Base-by-base conservation (phyloP, 768 basidiomycete genomes). In the Lactarius hengduanensis region DNA sequence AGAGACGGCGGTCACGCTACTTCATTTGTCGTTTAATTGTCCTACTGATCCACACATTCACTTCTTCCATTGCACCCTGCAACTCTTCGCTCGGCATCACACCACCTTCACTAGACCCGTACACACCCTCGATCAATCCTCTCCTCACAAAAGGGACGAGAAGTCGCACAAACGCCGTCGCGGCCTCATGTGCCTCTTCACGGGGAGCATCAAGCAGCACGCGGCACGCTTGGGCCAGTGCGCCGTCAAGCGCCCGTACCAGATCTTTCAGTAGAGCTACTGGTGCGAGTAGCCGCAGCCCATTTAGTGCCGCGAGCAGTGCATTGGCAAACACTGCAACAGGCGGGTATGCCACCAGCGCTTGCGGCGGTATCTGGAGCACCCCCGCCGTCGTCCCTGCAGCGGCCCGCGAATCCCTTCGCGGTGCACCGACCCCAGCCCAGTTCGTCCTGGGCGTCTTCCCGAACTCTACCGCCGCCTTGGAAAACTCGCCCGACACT, bases 211-310 rank as follows among this genome's bases (percentile, higher is more conserved):
- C 74, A 15, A 86, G 67, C 38, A 94, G 68, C 9, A 77, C 76
- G 11, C 77, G 72, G 6, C 84, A 84, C 4, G 79, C 77, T 40
- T 74, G 75, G 1, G 77, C 80, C 20, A 94, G 77, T 8, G 82
- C 77, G 3, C 72, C 74, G 58, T 89, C 87, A 28, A 92, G 77
- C n/a, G 79, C 76, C 0, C 71, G 70, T 1, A 79, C 72, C 11
- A 92, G 77, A n/a, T 82, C 79, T 0, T 72, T 70, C 56, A 86
- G 72, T n/a, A 90, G 80, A 13, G 79, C 80, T 15, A 84, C 77
- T 2, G 94, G 93, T 3, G 91, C 90, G 15, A 96, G 84, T 13
- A 94, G 80, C 3, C 96, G 88, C 26, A 98, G 78, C 2, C 86
- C 82, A 74, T 98, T 98, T 54, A 98, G 78, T 1, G 88, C 81